Percentiles rank a stretch among this genome's conserved stretches.
phyloP scores from a whole-genome alignment of 768 basidiomycete species.

The Trametes sanguinea region DNA sequence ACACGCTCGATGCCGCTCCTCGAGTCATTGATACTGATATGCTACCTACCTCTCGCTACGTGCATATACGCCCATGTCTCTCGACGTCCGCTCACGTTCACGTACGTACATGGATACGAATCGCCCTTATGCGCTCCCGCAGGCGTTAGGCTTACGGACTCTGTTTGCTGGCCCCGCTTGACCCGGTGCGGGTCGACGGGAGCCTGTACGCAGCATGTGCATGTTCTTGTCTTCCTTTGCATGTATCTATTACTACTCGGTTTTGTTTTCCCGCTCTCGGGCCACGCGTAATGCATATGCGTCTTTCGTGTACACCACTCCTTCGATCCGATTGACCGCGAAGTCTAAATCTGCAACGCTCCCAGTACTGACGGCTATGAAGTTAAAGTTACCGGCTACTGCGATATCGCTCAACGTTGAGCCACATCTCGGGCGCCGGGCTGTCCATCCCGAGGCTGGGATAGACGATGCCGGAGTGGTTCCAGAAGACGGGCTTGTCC shows the following conservation, averaged over 20 bases:
- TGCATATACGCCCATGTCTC: neutral
- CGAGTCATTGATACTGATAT: neutral
- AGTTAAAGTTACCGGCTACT: too few species aligned
- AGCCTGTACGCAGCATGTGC: too few species aligned
- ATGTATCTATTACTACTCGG: too few species aligned
- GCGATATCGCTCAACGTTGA: neutral
- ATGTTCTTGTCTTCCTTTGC: too few species aligned
- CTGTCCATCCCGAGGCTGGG: neutral
- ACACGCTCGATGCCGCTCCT: neutral
- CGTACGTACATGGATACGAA: neutral
- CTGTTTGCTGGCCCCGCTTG: too few species aligned
- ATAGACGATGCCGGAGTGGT: constrained; percentile 2
- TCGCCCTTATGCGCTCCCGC: neutral
- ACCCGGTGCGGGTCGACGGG: too few species aligned
- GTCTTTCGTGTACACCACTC: too few species aligned
- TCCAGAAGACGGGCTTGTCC: constrained; percentile 9
- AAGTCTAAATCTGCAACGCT: neutral
- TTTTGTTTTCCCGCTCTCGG: too few species aligned
- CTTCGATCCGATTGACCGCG: too few species aligned
- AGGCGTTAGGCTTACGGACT: constrained; percentile 9
- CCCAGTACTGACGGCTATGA: neutral
- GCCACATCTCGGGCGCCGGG: constrained; percentile 3
- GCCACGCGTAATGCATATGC: too few species aligned
- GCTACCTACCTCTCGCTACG: neutral
- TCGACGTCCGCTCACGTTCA: too few species aligned